Percentiles rank a stretch among this genome's conserved stretches.
Conservation (phyloP, 1,284 basidiomycete species). For the Apiotrichum mycotoxinovorans region DNA sequence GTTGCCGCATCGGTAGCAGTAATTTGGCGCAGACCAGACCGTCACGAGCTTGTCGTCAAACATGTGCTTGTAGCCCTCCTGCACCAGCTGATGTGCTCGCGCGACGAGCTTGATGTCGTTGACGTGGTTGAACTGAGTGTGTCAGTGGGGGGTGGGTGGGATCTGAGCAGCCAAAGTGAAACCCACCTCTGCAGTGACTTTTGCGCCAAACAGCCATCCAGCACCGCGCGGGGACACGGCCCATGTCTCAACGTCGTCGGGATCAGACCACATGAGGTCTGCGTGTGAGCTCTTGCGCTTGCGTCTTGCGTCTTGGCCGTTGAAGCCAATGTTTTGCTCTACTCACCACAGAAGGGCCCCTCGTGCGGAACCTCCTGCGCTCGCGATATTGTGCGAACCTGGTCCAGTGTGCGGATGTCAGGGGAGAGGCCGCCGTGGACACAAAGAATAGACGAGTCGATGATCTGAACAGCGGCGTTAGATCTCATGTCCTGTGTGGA, state of each 20-base stretch:
- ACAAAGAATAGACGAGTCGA: conserved; percentile 84
- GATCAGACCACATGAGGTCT: conserved; percentile 98
- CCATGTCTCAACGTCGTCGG: conserved; percentile 94
- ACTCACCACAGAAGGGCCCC: conserved; percentile 89
- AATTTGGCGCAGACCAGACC: conserved; percentile 97
- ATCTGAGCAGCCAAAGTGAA: background rate
- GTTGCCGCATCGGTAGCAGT: conserved; percentile 82
- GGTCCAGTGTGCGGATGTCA: conserved; percentile 86
- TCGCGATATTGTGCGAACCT: conserved; percentile 82
- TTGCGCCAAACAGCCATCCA: conserved; percentile 90
- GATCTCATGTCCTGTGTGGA: no score
- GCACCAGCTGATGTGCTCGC: conserved; percentile 89
- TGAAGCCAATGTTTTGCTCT: no score
- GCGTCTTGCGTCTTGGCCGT: no score
- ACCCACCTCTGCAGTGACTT: conserved; percentile 75
- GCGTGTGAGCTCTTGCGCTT: no score
- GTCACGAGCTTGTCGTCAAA: conserved; percentile 92
- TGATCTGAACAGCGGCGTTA: no score
- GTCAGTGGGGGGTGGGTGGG: background rate
- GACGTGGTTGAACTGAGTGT: conserved; percentile 78
- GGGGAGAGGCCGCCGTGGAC: conserved; percentile 91
- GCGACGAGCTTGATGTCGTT: conserved; percentile 81
- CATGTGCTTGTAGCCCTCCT: conserved; percentile 98
- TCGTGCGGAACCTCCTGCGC: conserved; percentile 96
- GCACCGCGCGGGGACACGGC: conserved; percentile 90